Percentiles rank a stretch among this genome's conserved stretches.
phyloP scores from a whole-genome alignment of 2,329 filamentous ascomycete species.

The Colletotrichum camelliae region DNA sequence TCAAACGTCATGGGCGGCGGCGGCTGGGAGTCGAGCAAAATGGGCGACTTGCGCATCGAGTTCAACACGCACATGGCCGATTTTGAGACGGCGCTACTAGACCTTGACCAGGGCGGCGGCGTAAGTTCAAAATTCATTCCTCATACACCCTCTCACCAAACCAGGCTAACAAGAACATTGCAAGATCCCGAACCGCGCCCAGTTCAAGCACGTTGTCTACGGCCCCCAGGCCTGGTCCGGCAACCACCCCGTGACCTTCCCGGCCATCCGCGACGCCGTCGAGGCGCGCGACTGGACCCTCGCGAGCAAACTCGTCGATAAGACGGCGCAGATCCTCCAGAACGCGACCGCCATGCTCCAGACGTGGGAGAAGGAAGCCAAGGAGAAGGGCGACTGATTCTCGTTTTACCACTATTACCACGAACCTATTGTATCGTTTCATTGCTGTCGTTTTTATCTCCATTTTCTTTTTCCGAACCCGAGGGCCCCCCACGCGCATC shows the following conservation, averaged over 20 bases:
- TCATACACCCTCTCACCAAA: neutral
- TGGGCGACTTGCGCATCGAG: constrained; percentile 70
- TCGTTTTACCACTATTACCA: too few species aligned
- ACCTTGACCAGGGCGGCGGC: constrained; percentile 73
- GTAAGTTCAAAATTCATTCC: constrained; percentile 51
- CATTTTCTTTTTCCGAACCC: neutral
- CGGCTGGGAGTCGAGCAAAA: constrained; percentile 75
- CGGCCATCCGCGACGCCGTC: constrained; percentile 83
- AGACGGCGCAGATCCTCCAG: constrained; percentile 71
- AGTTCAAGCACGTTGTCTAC: constrained; percentile 94
- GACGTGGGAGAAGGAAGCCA: constrained; percentile 1
- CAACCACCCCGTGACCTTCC: constrained; percentile 58
- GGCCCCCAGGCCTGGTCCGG: constrained; percentile 81
- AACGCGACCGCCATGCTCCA: constrained; percentile 55
- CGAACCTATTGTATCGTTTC: neutral
- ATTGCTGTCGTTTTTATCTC: neutral
- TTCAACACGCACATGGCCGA: constrained; percentile 81
- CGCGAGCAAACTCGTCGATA: constrained; percentile 72
- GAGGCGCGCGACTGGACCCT: constrained; percentile 72
- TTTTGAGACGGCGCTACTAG: constrained; percentile 85
- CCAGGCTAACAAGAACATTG: constrained; percentile 16
- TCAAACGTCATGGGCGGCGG: constrained; percentile 71
- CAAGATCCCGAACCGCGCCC: constrained; percentile 84
- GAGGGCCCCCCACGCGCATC: neutral
- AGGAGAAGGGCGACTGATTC: neutral